Evolutionary conservation across 2,329 filamentous ascomycete genomes (phyloP), one percentile per base, ranked within the genome.

Genomic region (Dothiorella sarmentorum): DNA sequence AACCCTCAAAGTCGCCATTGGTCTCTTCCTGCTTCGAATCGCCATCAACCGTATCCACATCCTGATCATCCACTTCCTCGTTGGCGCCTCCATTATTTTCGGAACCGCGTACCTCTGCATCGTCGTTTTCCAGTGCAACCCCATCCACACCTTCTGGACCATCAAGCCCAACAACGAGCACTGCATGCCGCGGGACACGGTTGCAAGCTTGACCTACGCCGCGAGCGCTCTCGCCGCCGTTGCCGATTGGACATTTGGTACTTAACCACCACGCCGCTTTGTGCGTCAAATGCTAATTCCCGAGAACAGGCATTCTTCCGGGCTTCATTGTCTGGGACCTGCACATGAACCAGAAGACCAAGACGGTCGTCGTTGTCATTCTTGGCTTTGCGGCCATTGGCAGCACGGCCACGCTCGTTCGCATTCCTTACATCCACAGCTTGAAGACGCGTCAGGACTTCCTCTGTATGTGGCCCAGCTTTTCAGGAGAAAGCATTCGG

Each of bases 281-380:
- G 9, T 31, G 35, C 18, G 11, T 40, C 2, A 13, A 20, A 20
- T 29, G 47, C 47, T 55, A n/a, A 51, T 17, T 17, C 20, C 2
- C 10, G 49, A 24, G 15, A 9, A 17, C 22, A 59, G 69, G 68
- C 0, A 65, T 64, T 4, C 64, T 73, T 2, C 70, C 71, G 2
- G 75, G 81, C 7, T 79, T 80, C 60, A 71, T 87, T 3, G 75
- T 86, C 1, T 80, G 76, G 72, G 75, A 78, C 24, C 67, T 85
- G 26, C 78, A 84, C 58, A 84, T 86, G 78, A 78, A 78, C 44
- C 64, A 62, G 7, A 75, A 73, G 58, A 80, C 78, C 2, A 86
- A 85, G 65, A 29, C 77, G 6, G 76, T 81, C 2, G 71, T 85
- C 20, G 78, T 78, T 9, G 73, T 75, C 5, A 76, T 86, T 43